These are phyloP conservation scores for Aegilops sharonensis DNA, from an alignment of 176 grass and related monocot genomes.

Conservation along the genomic window DNA sequence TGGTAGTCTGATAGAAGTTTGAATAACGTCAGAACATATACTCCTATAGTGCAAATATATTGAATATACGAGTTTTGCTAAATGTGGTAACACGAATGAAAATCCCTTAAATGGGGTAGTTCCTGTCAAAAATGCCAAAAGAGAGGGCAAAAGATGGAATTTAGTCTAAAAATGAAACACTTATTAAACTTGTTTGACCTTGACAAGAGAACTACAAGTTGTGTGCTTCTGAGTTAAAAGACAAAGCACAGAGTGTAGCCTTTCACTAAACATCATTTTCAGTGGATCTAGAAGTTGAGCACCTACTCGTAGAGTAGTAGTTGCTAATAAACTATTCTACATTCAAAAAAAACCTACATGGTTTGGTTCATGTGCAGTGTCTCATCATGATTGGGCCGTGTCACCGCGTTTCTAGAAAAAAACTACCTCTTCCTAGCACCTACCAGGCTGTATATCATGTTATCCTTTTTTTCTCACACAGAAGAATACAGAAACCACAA, in stretches of 20 bases:
- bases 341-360: neutral
- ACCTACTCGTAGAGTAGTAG: neutral
- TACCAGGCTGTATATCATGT: too few relatives aligned
- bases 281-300: constrained; percentile 30
- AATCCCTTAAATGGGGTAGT: too few relatives aligned
- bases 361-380: neutral
- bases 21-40: too few relatives aligned
- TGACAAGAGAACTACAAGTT: neutral
- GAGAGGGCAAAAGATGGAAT: too few relatives aligned
- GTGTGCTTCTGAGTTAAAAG: neutral
- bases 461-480: too few relatives aligned
- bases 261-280: constrained; percentile 32
- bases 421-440: neutral
- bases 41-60: too few relatives aligned
- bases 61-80: too few relatives aligned
- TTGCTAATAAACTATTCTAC: neutral
- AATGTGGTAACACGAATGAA: too few relatives aligned
- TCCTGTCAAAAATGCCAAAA: too few relatives aligned
- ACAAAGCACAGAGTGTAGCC: neutral
- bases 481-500: too few relatives aligned
- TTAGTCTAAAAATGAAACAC: too few relatives aligned
- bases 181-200: neutral
- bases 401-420: neutral
- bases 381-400: neutral
- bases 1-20: too few relatives aligned